These are phyloP conservation scores for Paspalum vaginatum DNA, from an alignment of 176 grass and related monocot species.

Conservation along the genomic window DNA sequence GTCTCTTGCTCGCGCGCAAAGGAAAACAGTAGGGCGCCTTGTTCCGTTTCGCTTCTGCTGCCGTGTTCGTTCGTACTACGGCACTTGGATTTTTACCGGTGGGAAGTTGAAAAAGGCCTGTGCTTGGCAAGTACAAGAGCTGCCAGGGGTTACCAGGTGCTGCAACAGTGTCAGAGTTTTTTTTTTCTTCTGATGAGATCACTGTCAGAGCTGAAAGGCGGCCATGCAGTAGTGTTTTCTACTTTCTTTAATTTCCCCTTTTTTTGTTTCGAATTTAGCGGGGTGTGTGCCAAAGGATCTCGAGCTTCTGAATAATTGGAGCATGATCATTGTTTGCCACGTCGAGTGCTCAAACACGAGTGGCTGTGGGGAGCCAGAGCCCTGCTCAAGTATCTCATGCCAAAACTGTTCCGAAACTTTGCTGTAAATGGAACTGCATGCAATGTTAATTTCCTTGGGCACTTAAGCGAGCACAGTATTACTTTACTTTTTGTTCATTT, in stretches of 20 bases:
- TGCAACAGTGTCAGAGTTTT: constrained; percentile 48
- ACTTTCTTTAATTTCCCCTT: not conserved
- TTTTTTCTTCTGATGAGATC: not conserved
- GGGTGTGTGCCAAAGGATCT: not conserved
- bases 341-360: not conserved
- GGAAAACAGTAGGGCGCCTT: not conserved
- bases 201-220: constrained; percentile 47
- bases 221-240: not conserved
- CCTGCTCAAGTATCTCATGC: constrained; percentile 22
- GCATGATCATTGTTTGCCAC: not conserved
- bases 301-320: constrained; percentile 27
- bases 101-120: constrained; percentile 3
- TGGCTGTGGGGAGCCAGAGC: not conserved
- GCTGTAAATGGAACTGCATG: not conserved
- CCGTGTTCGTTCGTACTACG: not conserved
- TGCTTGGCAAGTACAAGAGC: constrained; percentile 44
- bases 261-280: not conserved
- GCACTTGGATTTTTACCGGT: constrained; percentile 15
- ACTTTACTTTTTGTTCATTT: not conserved
- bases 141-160: constrained; percentile 43
- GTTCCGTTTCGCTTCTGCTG: constrained; percentile 9
- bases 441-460: not conserved
- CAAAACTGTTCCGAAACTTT: not conserved
- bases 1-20: not conserved
- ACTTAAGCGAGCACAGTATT: not conserved